phyloP scores from a whole-genome alignment of 306 rosid genomes.

The Trifolium subterraneum region DNA sequence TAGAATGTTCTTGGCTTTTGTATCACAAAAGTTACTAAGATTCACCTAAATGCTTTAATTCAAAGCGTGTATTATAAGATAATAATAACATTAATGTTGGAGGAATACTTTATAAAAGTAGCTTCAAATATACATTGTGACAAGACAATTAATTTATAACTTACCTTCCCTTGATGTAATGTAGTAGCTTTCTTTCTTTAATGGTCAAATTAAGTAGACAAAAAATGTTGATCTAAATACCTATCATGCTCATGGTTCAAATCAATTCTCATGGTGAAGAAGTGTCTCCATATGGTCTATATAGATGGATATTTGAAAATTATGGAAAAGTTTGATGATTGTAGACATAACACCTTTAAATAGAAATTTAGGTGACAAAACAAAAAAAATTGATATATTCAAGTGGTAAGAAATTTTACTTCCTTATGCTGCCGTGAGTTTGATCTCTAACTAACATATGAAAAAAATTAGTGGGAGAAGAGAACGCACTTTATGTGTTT shows the following conservation, averaged over 20 bases:
- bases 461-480: no score
- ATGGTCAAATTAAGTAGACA: conserved; percentile 3
- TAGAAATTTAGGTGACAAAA: neutral
- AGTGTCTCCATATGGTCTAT: neutral
- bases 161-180: neutral
- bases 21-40: conserved; percentile 4
- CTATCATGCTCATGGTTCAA: neutral
- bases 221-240: neutral
- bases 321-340: neutral
- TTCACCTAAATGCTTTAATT: conserved; percentile 5
- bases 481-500: no score
- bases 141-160: neutral
- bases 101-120: conserved; percentile 7
- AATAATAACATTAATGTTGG: neutral
- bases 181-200: neutral
- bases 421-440: no score
- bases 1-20: neutral
- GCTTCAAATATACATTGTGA: neutral
- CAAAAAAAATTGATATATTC: no score
- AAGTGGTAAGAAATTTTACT: no score
- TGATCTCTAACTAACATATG: no score
- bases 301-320: neutral
- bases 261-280: neutral
- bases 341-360: neutral
- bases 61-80: neutral